Percentiles rank a stretch among this genome's conserved stretches.
Conservation (phyloP, 2,329 filamentous ascomycete species). For the Neodidymelliopsis sp. region DNA sequence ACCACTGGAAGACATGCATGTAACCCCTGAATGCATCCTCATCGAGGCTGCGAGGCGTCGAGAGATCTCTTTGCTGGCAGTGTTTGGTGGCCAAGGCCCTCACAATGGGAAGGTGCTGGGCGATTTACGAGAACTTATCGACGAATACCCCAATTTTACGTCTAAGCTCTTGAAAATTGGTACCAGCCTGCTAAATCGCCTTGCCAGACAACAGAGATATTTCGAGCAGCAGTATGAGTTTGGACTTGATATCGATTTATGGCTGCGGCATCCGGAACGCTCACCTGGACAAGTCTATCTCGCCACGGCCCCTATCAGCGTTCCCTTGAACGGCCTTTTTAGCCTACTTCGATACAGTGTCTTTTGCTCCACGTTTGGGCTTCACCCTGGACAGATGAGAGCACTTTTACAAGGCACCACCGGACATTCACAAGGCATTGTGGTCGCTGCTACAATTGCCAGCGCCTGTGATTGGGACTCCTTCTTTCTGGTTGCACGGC, state of each 20-base stretch:
- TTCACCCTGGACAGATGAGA: constrained; percentile 42
- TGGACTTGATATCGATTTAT: constrained; percentile 3
- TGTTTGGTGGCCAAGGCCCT: background rate
- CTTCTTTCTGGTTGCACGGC: constrained; percentile 35
- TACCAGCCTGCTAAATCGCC: background rate
- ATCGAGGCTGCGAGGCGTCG: background rate
- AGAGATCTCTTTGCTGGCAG: background rate
- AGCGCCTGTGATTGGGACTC: constrained; percentile 43
- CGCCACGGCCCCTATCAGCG: constrained; percentile 49
- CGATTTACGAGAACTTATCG: background rate
- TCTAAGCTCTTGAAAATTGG: background rate
- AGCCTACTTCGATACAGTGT: constrained; percentile 37
- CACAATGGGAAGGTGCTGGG: background rate
- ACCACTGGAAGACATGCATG: background rate
- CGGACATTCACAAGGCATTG: constrained; percentile 52
- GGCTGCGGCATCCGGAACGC: constrained; percentile 33
- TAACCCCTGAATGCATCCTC: background rate
- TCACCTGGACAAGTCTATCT: constrained; percentile 45
- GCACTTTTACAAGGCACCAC: constrained; percentile 33
- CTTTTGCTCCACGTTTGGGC: constrained; percentile 33
- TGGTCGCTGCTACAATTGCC: constrained; percentile 47
- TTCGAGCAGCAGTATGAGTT: background rate
- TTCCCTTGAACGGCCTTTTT: constrained; percentile 50
- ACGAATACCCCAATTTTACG: background rate
- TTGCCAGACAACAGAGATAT: background rate